Conservation (phyloP, 2,329 filamentous ascomycete species). For the Aureobasidium sp. region DNA sequence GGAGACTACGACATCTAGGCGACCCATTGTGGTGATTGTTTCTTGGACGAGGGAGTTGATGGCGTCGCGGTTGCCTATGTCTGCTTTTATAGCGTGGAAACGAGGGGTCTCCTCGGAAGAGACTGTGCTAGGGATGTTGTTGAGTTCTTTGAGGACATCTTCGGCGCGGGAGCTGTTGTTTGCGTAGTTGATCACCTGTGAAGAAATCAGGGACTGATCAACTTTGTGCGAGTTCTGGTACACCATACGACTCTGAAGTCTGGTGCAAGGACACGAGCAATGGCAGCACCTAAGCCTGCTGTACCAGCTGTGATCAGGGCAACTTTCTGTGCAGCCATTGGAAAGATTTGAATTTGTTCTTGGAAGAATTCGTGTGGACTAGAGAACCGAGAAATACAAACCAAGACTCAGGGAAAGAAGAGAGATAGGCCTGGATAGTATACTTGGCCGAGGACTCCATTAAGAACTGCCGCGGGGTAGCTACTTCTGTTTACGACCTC, state of each 20-base stretch:
- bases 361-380: neutral
- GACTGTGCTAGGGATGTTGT: conserved; percentile 23
- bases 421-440: neutral
- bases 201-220: neutral
- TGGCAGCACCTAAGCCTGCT: conserved; percentile 43
- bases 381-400: neutral
- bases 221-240: no score
- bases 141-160: conserved; percentile 36
- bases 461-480: conserved; percentile 10
- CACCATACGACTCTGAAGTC: conserved; percentile 39
- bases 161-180: conserved; percentile 38
- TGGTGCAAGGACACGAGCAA: conserved; percentile 40
- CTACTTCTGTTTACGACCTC: neutral
- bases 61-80: conserved; percentile 37
- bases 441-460: conserved; percentile 5
- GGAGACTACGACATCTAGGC: conserved; percentile 41
- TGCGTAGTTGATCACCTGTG: conserved; percentile 34
- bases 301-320: conserved; percentile 39
- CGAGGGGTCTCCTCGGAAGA: conserved; percentile 27
- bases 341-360: neutral
- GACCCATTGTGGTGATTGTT: conserved; percentile 39
- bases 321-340: conserved; percentile 20
- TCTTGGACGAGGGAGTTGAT: conserved; percentile 39
- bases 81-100: conserved; percentile 40
- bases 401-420: neutral